A percentile compares a stretch with the other conserved stretches of the same genome.
Evolutionary conservation across 441 rosid species (phyloP).

Genomic region (Eutrema salsugineum): DNA sequence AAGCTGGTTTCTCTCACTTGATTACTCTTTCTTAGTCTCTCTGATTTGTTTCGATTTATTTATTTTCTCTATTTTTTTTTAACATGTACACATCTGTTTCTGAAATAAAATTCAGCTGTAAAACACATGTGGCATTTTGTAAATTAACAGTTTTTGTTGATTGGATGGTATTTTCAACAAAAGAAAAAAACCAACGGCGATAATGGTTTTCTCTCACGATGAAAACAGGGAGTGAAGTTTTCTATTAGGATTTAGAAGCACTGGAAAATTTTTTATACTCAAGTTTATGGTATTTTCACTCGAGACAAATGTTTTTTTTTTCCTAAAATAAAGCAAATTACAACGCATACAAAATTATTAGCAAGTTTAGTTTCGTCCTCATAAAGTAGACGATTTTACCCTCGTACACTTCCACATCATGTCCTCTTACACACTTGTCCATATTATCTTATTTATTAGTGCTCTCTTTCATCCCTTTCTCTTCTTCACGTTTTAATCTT

Average conservation of each 20-base stretch:
- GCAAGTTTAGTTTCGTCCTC: neutral
- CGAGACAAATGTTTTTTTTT: too few species aligned
- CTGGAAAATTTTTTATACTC: too few species aligned
- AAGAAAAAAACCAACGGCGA: neutral
- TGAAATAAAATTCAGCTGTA: neutral
- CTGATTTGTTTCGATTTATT: neutral
- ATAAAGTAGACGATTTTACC: neutral
- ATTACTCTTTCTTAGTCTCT: neutral
- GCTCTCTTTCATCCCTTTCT: neutral
- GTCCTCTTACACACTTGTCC: neutral
- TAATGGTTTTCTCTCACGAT: neutral
- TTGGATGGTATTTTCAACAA: neutral
- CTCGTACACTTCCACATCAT: neutral
- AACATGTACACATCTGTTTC: too few species aligned
- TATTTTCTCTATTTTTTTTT: too few species aligned
- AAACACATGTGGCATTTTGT: neutral
- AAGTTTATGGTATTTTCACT: too few species aligned
- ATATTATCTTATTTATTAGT: too few species aligned
- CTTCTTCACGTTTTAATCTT: neutral
- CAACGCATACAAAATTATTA: too few species aligned
- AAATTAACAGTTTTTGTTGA: neutral
- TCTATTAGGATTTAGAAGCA: too few species aligned
- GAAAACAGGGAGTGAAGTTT: neutral
- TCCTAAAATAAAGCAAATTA: too few species aligned
- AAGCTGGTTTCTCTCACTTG: slow-evolving; percentile 9